Evolutionary conservation across 441 rosid genomes (phyloP), one percentile per base, ranked within the genome.

Genomic region (Arabidopsis lyrata): DNA sequence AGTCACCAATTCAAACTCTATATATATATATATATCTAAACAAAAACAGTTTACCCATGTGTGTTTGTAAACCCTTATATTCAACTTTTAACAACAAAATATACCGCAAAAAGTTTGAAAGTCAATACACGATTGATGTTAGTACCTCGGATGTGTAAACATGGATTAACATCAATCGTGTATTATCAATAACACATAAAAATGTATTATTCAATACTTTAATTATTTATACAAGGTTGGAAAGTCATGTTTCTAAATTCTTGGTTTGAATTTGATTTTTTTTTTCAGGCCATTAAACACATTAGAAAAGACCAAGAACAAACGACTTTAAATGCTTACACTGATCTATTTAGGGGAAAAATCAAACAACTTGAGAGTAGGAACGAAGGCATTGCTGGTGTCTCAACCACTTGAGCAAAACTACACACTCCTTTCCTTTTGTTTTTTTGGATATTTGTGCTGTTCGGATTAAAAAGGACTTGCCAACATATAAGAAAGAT

Each of bases 371-470:
- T 59, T 70, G 34, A 59, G 16, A 57, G 24, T 57, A 56, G 32
- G 22, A 44, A 44, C 42, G 62, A 41, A 41, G 18, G 16, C 16
- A 32, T 7, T 56, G 54, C 14, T 47, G 39, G 38, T 70, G 49
- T 35, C 66, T 35, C 66, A 59, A 59, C 74, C 66, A 69, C 74
- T 58, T 47, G 38, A 59, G 39, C 36, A 69, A 34, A 69, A 34
- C 24, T 45, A 65, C 45, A 31, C 8, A 42, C 56, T 32, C 9
- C 14, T 35, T 35, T 22, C 3, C 7, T 32, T 14, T 15, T 16
- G 13, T 5, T 29, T 29, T 42, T 58, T 55, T 56, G 65, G 50
- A n/a, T n/a, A 57, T 69, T 57, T 45, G 47, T 31, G 56, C 54
- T 41, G 31, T 68, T 29, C 32, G 31, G 63, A 55, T 11, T 42